Evolutionary conservation across 495 filamentous ascomycete species (phyloP).

Genomic region (Trichoderma orchidacearum): DNA sequence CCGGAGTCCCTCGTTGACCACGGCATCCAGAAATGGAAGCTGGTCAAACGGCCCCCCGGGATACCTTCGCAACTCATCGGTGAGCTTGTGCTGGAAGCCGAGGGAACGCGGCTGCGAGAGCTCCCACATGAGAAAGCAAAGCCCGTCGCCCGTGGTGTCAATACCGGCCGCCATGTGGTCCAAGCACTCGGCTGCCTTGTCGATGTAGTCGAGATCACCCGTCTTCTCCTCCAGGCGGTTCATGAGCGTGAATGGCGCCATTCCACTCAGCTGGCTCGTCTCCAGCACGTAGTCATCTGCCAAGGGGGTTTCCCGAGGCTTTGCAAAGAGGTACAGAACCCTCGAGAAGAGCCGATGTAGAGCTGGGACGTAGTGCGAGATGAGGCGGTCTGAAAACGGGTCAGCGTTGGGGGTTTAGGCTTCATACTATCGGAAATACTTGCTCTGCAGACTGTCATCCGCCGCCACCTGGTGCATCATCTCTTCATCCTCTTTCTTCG

Average conservation of each 20-base stretch:
- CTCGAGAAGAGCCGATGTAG: conserved; percentile 22
- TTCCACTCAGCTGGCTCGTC: conserved; percentile 16
- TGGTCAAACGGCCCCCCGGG: conserved; percentile 27
- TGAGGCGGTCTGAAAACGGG: conserved; percentile 23
- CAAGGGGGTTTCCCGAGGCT: conserved; percentile 29
- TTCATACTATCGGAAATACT: too few relatives aligned
- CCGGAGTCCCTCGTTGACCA: conserved; percentile 45
- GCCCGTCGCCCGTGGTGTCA: conserved; percentile 51
- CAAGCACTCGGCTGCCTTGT: conserved; percentile 32
- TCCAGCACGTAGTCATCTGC: conserved; percentile 29
- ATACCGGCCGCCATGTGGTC: conserved; percentile 49
- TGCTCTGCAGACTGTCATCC: conserved; percentile 49
- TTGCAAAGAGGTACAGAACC: conserved; percentile 24
- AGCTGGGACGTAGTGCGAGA: conserved; percentile 23
- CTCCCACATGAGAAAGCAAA: conserved; percentile 56
- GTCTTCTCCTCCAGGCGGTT: conserved; percentile 24
- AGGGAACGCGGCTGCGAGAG: conserved; percentile 39
- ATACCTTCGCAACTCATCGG: conserved; percentile 29
- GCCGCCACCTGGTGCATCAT: conserved; percentile 54
- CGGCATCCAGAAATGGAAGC: conserved; percentile 44
- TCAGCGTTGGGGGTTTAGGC: too few relatives aligned
- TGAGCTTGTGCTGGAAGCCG: conserved; percentile 29
- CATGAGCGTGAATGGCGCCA: conserved; percentile 29
- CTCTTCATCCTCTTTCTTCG: conserved; percentile 32
- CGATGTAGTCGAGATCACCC: conserved; percentile 17